Conservation (phyloP, 1,284 basidiomycete genomes). For the Leccinum pachyderme region DNA sequence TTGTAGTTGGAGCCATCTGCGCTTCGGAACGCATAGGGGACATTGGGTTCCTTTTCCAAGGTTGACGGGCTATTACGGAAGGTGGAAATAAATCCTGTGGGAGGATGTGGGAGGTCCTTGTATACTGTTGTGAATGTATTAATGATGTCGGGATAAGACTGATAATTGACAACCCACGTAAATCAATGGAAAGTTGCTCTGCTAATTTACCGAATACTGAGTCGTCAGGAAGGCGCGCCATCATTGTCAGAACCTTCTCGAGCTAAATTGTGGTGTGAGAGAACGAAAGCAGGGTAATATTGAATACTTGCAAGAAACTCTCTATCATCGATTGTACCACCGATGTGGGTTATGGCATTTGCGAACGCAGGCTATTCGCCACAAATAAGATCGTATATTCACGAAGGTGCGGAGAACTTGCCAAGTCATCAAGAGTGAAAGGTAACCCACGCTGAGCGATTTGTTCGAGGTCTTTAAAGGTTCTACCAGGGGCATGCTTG, state of each 20-base stretch:
- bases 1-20: conserved; percentile 63
- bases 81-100: conserved; percentile 46
- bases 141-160: neutral
- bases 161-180: conserved; percentile 39
- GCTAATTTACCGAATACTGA: conserved; percentile 37
- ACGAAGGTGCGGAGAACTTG: conserved; percentile 9
- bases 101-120: conserved; percentile 70
- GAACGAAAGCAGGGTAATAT: neutral
- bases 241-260: conserved; percentile 52
- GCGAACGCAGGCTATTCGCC: conserved; percentile 43
- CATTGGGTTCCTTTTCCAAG: neutral
- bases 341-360: conserved; percentile 48
- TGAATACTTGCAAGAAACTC: conserved; percentile 44
- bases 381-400: neutral
- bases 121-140: conserved; percentile 34
- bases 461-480: conserved; percentile 23
- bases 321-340: conserved; percentile 55
- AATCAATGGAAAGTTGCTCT: conserved; percentile 46
- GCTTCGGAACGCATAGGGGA: conserved; percentile 50
- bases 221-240: conserved; percentile 47
- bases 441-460: conserved; percentile 23
- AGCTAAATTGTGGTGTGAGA: conserved; percentile 39
- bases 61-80: conserved; percentile 7
- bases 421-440: conserved; percentile 19
- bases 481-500: neutral